These are phyloP conservation scores for Sphaerostilbella broomeana DNA, from an alignment of 2,329 filamentous ascomycete genomes.

Conservation along the genomic window DNA sequence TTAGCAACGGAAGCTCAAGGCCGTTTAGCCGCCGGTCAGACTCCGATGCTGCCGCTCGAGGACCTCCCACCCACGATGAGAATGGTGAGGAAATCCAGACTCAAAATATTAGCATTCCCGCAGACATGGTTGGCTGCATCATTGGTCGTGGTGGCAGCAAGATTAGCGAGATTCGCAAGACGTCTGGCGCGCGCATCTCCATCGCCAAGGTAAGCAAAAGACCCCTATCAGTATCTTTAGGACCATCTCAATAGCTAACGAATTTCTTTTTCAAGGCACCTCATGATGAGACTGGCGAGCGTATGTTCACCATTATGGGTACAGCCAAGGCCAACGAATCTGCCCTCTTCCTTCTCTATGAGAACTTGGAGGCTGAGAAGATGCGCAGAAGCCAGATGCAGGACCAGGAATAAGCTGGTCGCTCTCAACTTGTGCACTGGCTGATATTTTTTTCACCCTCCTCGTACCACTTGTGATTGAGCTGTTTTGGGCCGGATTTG, in stretches of 20 bases:
- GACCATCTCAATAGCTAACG: neutral
- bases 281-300: conserved; percentile 94
- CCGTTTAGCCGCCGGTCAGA: conserved; percentile 74
- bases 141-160: conserved; percentile 93
- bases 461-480: conserved; percentile 23
- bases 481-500: conserved; percentile 43
- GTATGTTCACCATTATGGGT: conserved; percentile 99
- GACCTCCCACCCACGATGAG: conserved; percentile 83
- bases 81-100: conserved; percentile 97
- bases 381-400: conserved; percentile 85
- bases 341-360: conserved; percentile 90
- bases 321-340: conserved; percentile 91
- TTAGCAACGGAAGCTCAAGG: conserved; percentile 69
- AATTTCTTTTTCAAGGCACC: conserved; percentile 65
- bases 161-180: conserved; percentile 98
- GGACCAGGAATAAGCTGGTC: conserved; percentile 40
- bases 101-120: conserved; percentile 98
- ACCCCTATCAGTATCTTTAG: neutral
- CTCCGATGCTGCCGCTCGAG: conserved; percentile 71
- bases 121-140: conserved; percentile 99
- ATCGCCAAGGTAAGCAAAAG: conserved; percentile 69
- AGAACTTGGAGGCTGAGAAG: conserved; percentile 98
- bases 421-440: conserved; percentile 8
- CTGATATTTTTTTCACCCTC: conserved; percentile 25
- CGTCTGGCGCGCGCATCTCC: conserved; percentile 91